Percentiles rank a stretch among this genome's conserved stretches.
Evolutionary conservation across 805 yeast species (phyloP).

Genomic region (Sugiyamaella qingdaonensis): DNA sequence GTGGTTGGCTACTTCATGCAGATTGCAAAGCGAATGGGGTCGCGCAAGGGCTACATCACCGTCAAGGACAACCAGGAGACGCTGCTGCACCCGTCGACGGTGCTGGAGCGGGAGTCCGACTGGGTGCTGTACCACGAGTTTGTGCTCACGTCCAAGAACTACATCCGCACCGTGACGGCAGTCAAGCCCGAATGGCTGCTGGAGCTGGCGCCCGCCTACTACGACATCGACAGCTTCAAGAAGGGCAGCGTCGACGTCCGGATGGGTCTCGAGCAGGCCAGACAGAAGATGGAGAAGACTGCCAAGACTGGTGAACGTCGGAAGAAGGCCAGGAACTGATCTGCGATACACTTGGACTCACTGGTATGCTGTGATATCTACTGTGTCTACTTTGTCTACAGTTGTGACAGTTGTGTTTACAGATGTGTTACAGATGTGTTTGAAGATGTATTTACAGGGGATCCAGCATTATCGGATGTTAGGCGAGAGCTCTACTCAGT

Average conservation of each 20-base stretch:
- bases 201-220: slow-evolving; percentile 72
- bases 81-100: slow-evolving; percentile 88
- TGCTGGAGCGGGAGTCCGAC: slow-evolving; percentile 80
- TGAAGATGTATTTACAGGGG: too few relatives aligned
- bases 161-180: slow-evolving; percentile 88
- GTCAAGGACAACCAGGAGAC: slow-evolving; percentile 97
- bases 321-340: slow-evolving; percentile 8
- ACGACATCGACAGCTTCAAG: slow-evolving; percentile 55
- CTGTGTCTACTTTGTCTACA: too few relatives aligned
- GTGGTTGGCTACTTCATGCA: slow-evolving; percentile 97
- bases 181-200: slow-evolving; percentile 91
- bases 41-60: slow-evolving; percentile 60
- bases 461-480: too few relatives aligned
- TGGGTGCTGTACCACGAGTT: slow-evolving; percentile 90
- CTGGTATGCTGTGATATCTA: too few relatives aligned
- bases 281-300: slow-evolving; percentile 37
- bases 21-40: slow-evolving; percentile 84
- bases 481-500: too few relatives aligned
- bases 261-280: slow-evolving; percentile 61
- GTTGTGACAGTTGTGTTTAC: too few relatives aligned
- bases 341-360: too few relatives aligned
- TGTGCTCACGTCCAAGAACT: slow-evolving; percentile 82
- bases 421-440: too few relatives aligned
- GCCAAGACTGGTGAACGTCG: slow-evolving; percentile 1
- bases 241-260: slow-evolving; percentile 73